Base-by-base conservation (phyloP, 306 rosid genomes). In the Geum urbanum region DNA sequence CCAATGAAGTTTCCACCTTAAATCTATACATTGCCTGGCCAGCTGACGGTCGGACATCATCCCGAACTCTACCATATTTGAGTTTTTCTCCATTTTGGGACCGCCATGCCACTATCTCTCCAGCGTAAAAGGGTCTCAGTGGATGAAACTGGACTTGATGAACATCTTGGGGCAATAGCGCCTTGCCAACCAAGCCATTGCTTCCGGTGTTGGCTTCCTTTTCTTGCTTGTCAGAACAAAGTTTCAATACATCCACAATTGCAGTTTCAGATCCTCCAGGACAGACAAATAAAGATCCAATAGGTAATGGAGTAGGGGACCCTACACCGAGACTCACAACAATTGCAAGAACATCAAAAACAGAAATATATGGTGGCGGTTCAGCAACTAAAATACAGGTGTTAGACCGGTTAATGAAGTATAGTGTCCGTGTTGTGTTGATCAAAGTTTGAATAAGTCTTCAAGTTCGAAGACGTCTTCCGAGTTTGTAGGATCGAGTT, bases 51-150 rank as follows among this genome's bases (percentile, higher is more conserved):
- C 96, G 87, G 57, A 90, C 96, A 78, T 92, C 89, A 82, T 88
- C 96, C 18, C 84, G 84, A 59, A 92, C 89, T 68, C 81, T 87
- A 43, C 98, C 98, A 72, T 92, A 92, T 72, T 87, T 90, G 52
- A 92, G 82, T 83, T 92, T 92, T 73, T 92, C 96, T 73, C 98
- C 98, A 49, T 80, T 89, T 80, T 90, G 90, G 68, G 88, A 83
- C 32, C 96, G 92, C 98, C 98, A 92, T 63, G 98, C 98, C 69
- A 92, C 98, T 83, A 92, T 83, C 86, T 92, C 98, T 63, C 94
- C 97, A 19, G 91, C 87, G 66, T 90, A 92, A 70, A 92, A 92
- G 71, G 98, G 98, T 74, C 98, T 86, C 78, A 92, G 74, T 0
- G 97, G 98, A 84, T 92, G 98, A 80, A 92, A 77, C 79, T 92